Base-by-base conservation (phyloP, 345 rosid species). In the Salix dunnii region DNA sequence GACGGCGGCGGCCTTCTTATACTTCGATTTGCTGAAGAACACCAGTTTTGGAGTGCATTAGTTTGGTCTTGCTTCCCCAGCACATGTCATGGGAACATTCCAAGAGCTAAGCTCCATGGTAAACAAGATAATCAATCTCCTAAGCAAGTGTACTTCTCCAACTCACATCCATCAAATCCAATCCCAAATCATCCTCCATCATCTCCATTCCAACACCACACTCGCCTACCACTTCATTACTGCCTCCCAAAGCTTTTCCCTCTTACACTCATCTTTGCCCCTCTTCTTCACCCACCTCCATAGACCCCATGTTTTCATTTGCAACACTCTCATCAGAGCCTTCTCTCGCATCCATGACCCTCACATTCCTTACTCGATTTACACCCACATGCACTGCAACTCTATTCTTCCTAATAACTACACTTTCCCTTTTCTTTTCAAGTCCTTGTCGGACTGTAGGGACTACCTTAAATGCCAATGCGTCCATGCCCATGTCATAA, bases 351-450 rank as follows among this genome's bases (percentile, higher is more conserved):
- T 88, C 61, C 77, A 74, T 63, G 78, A 53, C 67, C 87, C 90
- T 72, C 70, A 31, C 10, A 21, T 87, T 9, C 88, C 90, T 6
- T 78, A 66, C 62, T 77, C 80, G 27, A 70, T 87, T 1, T 88
- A 88, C n/a, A 17, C 81, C 27, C 76, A 71, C 71, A 90, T 87
- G 90, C 85, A n/a, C 69, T 27, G 14, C 6, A 38, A 35, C 69
- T 78, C 83, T 17, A 67, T 86, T 73, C 71, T 38, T 17, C 85
- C 89, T 64, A 88, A 87, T 43, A 83, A 82, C 68, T 86, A 78
- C 80, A 88, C 91, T 35, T 90, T 87, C 69, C 90, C 91, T 76
- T 82, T 88, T 70, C 86, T 87, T 31, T 85, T 88, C 16, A 90
- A 88, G 86, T 85, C 90, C 30, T 71, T 85, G 43, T 79, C 93